Conservation (phyloP, 2,329 filamentous ascomycete genomes). For the Coniochaeta sp. region DNA sequence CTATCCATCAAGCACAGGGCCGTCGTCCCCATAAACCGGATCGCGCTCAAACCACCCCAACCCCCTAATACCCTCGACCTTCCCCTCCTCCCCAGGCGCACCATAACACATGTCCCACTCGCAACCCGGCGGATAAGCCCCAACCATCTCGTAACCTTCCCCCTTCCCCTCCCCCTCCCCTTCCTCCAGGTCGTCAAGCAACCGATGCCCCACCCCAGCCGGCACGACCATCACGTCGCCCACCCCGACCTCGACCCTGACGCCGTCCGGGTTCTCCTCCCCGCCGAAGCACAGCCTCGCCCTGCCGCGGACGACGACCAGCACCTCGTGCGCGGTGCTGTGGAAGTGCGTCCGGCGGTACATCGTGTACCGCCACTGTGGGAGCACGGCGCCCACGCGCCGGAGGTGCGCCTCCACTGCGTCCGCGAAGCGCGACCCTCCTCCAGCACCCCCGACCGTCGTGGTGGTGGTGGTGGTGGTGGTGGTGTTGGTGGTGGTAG, state of each 20-base stretch:
- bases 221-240: neutral
- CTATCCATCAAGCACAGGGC: neutral
- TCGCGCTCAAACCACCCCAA: neutral
- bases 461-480: no score
- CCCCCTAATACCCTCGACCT: neutral
- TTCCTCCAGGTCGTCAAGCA: neutral
- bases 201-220: neutral
- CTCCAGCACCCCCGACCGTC: no score
- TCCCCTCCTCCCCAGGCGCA: neutral
- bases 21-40: neutral
- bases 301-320: neutral
- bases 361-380: neutral
- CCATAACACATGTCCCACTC: neutral
- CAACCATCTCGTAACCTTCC: conserved; percentile 45
- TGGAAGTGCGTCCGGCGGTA: neutral
- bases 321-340: neutral
- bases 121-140: conserved; percentile 22
- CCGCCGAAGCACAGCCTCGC: neutral
- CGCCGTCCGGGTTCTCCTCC: neutral
- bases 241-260: neutral
- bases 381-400: neutral
- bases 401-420: neutral
- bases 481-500: neutral
- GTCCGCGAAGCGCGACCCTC: no score
- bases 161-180: conserved; percentile 5